phyloP scores from a whole-genome alignment of 2,329 filamentous ascomycete genomes.

The Epichloe aotearoae region DNA sequence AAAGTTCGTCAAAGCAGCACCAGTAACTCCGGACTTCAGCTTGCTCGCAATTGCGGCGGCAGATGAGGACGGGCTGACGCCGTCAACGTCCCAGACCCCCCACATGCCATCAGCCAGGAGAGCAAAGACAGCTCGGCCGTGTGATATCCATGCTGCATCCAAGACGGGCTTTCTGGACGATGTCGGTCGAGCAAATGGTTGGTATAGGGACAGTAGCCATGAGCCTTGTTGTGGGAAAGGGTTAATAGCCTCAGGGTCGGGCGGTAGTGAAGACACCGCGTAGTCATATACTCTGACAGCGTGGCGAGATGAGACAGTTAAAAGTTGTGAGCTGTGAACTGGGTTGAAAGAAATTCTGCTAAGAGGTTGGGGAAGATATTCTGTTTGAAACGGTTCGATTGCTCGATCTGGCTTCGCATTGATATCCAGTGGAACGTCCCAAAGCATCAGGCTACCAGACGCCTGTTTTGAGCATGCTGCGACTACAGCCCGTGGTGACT shows the following conservation, averaged over 20 bases:
- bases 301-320: slow-evolving; percentile 40
- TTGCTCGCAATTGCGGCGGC: slow-evolving; percentile 34
- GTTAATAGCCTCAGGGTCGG: slow-evolving; percentile 36
- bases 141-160: slow-evolving; percentile 48
- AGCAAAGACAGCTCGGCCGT: slow-evolving; percentile 44
- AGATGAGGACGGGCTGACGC: slow-evolving; percentile 32
- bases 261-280: slow-evolving; percentile 35
- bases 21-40: slow-evolving; percentile 37
- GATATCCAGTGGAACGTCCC: slow-evolving; percentile 39
- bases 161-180: slow-evolving; percentile 45
- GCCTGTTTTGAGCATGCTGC: slow-evolving; percentile 48
- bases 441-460: slow-evolving; percentile 43
- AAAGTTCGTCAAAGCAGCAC: slow-evolving; percentile 45
- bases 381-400: slow-evolving; percentile 43
- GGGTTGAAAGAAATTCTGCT: slow-evolving; percentile 48
- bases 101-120: slow-evolving; percentile 51
- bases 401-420: slow-evolving; percentile 17
- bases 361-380: slow-evolving; percentile 42
- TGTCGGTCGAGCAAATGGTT: slow-evolving; percentile 37
- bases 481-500: slow-evolving; percentile 35
- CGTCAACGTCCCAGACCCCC: slow-evolving; percentile 56
- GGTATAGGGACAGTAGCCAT: slow-evolving; percentile 50
- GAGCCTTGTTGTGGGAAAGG: slow-evolving; percentile 45
- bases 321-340: slow-evolving; percentile 41
- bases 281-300: slow-evolving; percentile 52